Evolutionary conservation across 768 basidiomycete genomes (phyloP).

Genomic region (Leccinum aurantiacum): DNA sequence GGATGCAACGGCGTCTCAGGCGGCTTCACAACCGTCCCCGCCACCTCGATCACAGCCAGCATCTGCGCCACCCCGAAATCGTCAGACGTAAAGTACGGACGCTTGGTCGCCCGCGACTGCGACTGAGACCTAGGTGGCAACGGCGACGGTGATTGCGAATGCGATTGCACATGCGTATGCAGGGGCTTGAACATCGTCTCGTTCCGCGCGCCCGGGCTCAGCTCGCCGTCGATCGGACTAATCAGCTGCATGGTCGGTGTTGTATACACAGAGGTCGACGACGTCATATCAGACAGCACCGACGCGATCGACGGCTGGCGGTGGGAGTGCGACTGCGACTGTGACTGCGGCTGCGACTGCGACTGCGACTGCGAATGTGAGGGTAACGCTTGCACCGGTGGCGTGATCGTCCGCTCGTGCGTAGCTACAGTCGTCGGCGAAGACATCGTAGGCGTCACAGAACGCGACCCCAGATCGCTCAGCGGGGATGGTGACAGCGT

Average conservation of each 20-base stretch:
- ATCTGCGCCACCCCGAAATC: conserved; percentile 86
- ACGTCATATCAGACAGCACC: conserved; percentile 59
- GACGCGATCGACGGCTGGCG: conserved; percentile 75
- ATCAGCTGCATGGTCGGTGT: conserved; percentile 38
- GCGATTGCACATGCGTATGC: not conserved
- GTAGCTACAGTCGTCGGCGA: conserved; percentile 9
- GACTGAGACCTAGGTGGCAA: not conserved
- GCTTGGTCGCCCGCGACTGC: conserved; percentile 33
- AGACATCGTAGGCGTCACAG: conserved; percentile 27
- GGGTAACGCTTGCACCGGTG: conserved; percentile 26
- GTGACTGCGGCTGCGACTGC: conserved; percentile 5
- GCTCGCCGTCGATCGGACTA: conserved; percentile 26
- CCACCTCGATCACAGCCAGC: conserved; percentile 83
- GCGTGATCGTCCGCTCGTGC: conserved; percentile 22
- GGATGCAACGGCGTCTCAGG: conserved; percentile 48
- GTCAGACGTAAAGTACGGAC: conserved; percentile 59
- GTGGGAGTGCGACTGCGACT: conserved; percentile 24
- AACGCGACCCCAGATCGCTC: conserved; percentile 24
- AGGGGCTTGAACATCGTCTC: conserved; percentile 30
- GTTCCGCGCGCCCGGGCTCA: not conserved
- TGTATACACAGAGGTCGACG: conserved; percentile 44
- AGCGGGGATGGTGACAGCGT: conserved; percentile 22
- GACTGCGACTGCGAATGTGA: conserved; percentile 10
- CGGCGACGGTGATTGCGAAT: not conserved
- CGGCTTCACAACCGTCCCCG: conserved; percentile 42